Evolutionary conservation across 1,284 basidiomycete species (phyloP).

Genomic region (Cystobasidiaceae sp.): DNA sequence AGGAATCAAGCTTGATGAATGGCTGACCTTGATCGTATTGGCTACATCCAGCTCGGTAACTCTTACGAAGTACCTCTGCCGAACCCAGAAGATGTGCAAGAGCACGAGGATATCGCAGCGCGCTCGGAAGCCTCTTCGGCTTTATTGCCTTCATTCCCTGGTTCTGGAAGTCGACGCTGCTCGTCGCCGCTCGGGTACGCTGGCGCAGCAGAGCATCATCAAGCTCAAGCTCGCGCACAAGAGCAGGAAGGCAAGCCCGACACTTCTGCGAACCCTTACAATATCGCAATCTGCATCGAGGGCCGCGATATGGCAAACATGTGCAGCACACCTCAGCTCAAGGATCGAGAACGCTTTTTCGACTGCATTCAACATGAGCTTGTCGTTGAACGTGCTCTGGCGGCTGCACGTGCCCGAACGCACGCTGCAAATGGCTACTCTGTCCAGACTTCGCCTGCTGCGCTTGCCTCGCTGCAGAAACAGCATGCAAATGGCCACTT

Average conservation of each 20-base stretch:
- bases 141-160: not conserved
- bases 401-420: not conserved
- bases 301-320: constrained; percentile 71
- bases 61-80: constrained; percentile 65
- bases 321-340: constrained; percentile 56
- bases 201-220: not conserved
- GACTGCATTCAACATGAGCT: constrained; percentile 60
- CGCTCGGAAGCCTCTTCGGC: not conserved
- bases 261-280: constrained; percentile 52
- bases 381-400: constrained; percentile 32
- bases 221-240: not conserved
- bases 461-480: too few species aligned
- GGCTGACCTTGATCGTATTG: too few species aligned
- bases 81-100: not conserved
- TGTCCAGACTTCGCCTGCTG: too few species aligned
- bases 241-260: constrained; percentile 5
- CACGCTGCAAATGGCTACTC: not conserved
- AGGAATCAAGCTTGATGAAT: too few species aligned
- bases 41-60: constrained; percentile 58
- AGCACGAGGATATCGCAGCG: not conserved
- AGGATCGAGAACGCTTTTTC: constrained; percentile 53
- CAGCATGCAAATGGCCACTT: constrained; percentile 45
- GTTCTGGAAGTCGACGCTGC: not conserved
- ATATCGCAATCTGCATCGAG: constrained; percentile 78
- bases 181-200: not conserved